Percentiles rank a stretch among this genome's conserved stretches.
Conservation (phyloP, 2,329 filamentous ascomycete genomes). For the Cadophora sp. region DNA sequence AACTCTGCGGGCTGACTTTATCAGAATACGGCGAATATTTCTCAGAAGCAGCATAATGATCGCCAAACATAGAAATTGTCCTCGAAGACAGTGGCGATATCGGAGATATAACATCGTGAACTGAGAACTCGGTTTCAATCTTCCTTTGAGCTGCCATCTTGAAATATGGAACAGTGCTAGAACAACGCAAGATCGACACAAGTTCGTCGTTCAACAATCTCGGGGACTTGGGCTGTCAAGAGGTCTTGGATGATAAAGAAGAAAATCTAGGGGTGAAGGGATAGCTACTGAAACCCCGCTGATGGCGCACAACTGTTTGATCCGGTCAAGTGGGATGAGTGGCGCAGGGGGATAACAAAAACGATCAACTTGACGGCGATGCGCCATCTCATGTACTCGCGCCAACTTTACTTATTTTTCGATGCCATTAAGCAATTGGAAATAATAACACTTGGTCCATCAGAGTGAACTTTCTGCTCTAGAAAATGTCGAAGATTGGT, state of each 20-base stretch:
- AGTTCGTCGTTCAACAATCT: conserved; percentile 14
- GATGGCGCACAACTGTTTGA: conserved; percentile 30
- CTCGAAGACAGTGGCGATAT: conserved; percentile 20
- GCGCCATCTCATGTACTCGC: background rate
- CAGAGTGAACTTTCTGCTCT: background rate
- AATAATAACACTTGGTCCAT: background rate
- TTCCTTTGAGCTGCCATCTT: conserved; percentile 19
- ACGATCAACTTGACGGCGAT: background rate
- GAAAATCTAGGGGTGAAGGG: conserved; percentile 15
- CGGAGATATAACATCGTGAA: conserved; percentile 18
- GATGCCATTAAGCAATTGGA: background rate
- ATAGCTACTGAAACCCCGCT: conserved; percentile 28
- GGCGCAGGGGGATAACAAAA: conserved; percentile 18
- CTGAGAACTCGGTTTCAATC: conserved; percentile 7
- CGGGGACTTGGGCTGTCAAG: conserved; percentile 15
- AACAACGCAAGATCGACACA: conserved; percentile 4
- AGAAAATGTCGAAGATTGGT: background rate
- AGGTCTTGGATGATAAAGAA: conserved; percentile 9
- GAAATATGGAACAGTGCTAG: conserved; percentile 3
- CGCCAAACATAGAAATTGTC: conserved; percentile 20
- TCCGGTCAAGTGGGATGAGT: conserved; percentile 21
- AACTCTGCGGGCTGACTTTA: conserved; percentile 28
- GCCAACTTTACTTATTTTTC: background rate
- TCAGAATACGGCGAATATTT: conserved; percentile 25
- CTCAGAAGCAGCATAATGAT: conserved; percentile 23